These are phyloP conservation scores for Hypoxylon sp. DNA, from an alignment of 2,329 filamentous ascomycete genomes.

Conservation along the genomic window DNA sequence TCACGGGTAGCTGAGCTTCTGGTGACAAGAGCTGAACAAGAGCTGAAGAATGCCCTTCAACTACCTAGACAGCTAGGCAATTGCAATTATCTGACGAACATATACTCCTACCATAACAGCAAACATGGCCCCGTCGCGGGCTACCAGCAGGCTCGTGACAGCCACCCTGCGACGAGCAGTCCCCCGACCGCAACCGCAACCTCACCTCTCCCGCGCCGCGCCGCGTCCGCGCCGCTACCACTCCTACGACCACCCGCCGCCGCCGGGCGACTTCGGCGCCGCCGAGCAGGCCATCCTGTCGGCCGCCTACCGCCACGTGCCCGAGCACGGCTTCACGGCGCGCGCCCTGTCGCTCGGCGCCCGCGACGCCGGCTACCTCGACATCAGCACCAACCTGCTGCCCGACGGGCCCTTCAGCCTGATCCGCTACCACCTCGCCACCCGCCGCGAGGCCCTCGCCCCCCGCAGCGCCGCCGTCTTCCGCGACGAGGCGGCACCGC, in stretches of 20 bases:
- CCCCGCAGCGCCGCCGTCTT: conserved; percentile 51
- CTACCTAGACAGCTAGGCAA: too few relatives aligned
- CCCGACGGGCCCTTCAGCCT: conserved; percentile 82
- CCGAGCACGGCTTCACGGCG: conserved; percentile 81
- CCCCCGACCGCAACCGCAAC: conserved; percentile 1
- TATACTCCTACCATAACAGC: too few relatives aligned
- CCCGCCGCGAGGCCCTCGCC: conserved; percentile 68
- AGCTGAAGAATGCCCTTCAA: too few relatives aligned
- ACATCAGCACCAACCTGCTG: conserved; percentile 85
- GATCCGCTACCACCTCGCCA: conserved; percentile 78
- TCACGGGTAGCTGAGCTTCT: too few relatives aligned
- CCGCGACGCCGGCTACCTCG: conserved; percentile 83
- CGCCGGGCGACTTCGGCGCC: conserved; percentile 68
- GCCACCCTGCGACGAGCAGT: conserved; percentile 13
- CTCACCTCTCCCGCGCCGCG: neutral
- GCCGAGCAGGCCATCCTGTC: conserved; percentile 80
- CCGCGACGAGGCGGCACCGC: conserved; percentile 42
- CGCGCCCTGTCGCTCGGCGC: conserved; percentile 78
- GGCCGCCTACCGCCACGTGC: conserved; percentile 81
- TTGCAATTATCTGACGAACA: too few relatives aligned
- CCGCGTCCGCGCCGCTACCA: conserved; percentile 71
- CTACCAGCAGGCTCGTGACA: conserved; percentile 27
- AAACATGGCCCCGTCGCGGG: conserved; percentile 42
- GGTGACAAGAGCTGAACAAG: too few relatives aligned
- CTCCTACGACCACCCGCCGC: conserved; percentile 72